phyloP scores from a whole-genome alignment of 495 filamentous ascomycete genomes.

The Talaromyces adpressus region DNA sequence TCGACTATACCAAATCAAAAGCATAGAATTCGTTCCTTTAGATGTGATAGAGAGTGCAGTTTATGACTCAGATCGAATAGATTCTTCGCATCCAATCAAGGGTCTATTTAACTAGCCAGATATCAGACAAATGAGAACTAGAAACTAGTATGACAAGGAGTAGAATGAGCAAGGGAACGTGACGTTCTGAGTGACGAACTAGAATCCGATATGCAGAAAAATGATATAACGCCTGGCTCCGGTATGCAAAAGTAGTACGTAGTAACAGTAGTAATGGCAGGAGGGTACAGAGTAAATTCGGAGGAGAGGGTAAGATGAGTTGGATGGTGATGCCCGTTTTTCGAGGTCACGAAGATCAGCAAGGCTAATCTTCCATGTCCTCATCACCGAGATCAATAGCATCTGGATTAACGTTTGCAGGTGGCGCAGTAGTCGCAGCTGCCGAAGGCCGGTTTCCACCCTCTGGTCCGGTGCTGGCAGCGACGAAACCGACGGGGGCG shows the following conservation, averaged over 20 bases:
- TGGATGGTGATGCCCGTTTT: too few relatives aligned
- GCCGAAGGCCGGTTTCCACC: conserved; percentile 48
- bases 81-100: neutral
- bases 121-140: neutral
- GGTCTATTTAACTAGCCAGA: neutral
- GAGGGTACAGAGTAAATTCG: neutral
- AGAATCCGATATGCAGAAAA: conserved; percentile 7
- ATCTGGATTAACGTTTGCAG: conserved; percentile 70
- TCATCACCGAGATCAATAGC: conserved; percentile 76
- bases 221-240: neutral
- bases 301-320: neutral
- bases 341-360: neutral
- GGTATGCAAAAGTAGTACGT: neutral
- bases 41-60: neutral
- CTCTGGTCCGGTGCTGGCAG: conserved; percentile 72
- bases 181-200: neutral
- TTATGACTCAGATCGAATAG: neutral
- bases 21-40: too few relatives aligned
- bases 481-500: conserved; percentile 87
- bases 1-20: too few relatives aligned
- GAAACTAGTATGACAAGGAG: conserved; percentile 10
- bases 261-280: neutral
- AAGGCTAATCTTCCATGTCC: conserved; percentile 25
- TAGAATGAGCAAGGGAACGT: neutral
- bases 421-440: conserved; percentile 18